phyloP scores from a whole-genome alignment of 768 basidiomycete genomes.

The Pulveroboletus sp. region DNA sequence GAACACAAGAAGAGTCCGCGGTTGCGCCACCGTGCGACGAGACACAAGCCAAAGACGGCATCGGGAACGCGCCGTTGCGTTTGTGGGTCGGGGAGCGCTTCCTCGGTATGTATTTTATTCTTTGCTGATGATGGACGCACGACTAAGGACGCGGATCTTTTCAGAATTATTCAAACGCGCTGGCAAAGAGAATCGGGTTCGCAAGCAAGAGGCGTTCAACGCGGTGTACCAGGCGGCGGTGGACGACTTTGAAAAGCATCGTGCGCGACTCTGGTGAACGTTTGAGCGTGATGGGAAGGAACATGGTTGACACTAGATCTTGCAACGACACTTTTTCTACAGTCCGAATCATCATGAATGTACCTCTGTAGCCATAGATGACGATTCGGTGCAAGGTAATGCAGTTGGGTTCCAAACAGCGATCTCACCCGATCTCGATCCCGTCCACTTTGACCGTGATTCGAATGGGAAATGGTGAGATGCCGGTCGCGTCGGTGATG shows the following conservation, averaged over 20 bases:
- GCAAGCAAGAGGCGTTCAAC: slow-evolving; percentile 47
- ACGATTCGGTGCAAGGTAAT: neutral
- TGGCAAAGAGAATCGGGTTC: slow-evolving; percentile 45
- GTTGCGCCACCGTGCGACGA: neutral
- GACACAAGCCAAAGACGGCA: slow-evolving; percentile 24
- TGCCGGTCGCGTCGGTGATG: slow-evolving; percentile 70
- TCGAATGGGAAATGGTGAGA: slow-evolving; percentile 78
- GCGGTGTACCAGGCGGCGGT: slow-evolving; percentile 25
- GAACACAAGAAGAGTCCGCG: slow-evolving; percentile 6
- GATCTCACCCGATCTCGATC: slow-evolving; percentile 46
- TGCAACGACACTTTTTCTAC: neutral
- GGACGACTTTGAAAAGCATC: slow-evolving; percentile 16
- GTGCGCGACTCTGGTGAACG: slow-evolving; percentile 16
- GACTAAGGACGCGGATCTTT: neutral
- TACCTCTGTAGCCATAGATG: slow-evolving; percentile 14
- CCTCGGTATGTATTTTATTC: slow-evolving; percentile 46
- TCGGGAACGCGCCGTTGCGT: slow-evolving; percentile 63
- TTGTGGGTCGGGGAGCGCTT: slow-evolving; percentile 72
- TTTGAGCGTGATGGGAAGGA: neutral
- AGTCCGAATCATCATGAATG: neutral
- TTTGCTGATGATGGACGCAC: neutral
- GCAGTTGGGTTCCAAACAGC: neutral
- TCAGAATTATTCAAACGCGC: slow-evolving; percentile 57
- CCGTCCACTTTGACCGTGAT: slow-evolving; percentile 67
- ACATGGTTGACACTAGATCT: neutral